Conservation (phyloP, 2,329 filamentous ascomycete species). For the Aureobasidium sp. region DNA sequence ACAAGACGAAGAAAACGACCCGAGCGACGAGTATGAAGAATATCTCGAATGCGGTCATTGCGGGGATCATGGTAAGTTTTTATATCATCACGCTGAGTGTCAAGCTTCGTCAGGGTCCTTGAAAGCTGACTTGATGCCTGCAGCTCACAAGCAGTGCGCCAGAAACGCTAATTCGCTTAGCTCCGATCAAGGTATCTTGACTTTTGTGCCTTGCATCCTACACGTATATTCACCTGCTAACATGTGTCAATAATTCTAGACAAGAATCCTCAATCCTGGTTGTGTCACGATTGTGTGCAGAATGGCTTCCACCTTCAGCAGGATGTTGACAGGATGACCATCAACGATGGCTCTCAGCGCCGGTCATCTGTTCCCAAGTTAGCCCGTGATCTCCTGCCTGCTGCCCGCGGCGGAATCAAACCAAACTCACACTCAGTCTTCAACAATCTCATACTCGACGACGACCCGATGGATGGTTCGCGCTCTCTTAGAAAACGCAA, state of each 20-base stretch:
- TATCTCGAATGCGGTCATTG: conserved; percentile 70
- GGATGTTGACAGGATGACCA: conserved; percentile 34
- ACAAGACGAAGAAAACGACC: conserved; percentile 73
- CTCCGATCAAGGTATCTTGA: conserved; percentile 52
- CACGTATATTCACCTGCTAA: neutral
- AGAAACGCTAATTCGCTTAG: conserved; percentile 57
- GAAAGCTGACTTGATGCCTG: conserved; percentile 36
- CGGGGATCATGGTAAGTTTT: conserved; percentile 67
- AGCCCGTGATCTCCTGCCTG: conserved; percentile 58
- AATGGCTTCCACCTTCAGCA: conserved; percentile 38
- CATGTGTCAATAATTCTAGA: conserved; percentile 18
- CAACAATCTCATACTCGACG: conserved; percentile 61
- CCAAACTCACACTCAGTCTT: conserved; percentile 70
- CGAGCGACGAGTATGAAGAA: conserved; percentile 69
- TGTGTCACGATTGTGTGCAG: conserved; percentile 49
- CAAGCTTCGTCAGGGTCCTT: conserved; percentile 24
- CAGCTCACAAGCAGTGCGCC: conserved; percentile 88
- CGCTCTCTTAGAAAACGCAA: conserved; percentile 77
- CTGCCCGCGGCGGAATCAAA: conserved; percentile 54
- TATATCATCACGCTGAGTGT: conserved; percentile 10
- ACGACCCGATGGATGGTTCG: conserved; percentile 66
- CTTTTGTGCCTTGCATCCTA: neutral
- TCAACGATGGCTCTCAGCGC: conserved; percentile 37
- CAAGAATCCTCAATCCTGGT: conserved; percentile 51
- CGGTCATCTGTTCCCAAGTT: conserved; percentile 57